A percentile compares a stretch with the other conserved stretches of the same genome.
Conservation (phyloP, 1,284 basidiomycete species). For the Bjerkandera adusta region DNA sequence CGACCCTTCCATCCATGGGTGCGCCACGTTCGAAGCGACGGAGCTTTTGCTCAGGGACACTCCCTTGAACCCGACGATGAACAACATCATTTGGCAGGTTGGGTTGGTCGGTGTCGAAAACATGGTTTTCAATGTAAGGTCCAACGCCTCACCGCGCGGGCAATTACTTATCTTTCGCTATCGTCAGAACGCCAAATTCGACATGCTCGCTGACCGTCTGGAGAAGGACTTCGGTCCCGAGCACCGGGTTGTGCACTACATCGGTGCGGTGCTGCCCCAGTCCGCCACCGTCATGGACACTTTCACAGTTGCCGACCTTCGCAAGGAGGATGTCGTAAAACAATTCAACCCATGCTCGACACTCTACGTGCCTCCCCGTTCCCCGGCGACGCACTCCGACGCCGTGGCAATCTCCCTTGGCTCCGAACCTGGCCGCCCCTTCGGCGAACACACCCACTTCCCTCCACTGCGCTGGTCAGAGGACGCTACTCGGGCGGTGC, state of each 20-base stretch:
- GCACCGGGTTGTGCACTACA: slow-evolving; percentile 1
- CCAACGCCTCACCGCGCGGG: too few relatives aligned
- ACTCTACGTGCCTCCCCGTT: neutral
- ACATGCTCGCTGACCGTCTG: neutral
- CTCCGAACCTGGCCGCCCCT: too few relatives aligned
- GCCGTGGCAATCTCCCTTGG: neutral
- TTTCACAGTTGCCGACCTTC: neutral
- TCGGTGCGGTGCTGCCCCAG: neutral
- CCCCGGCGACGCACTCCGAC: neutral
- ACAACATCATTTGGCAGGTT: slow-evolving; percentile 4
- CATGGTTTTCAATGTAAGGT: neutral
- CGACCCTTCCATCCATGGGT: neutral
- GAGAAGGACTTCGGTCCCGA: slow-evolving; percentile 4
- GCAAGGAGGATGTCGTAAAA: neutral
- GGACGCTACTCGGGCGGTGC: neutral
- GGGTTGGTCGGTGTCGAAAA: neutral
- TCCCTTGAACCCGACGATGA: neutral
- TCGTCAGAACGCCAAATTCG: neutral
- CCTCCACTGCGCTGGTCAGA: neutral
- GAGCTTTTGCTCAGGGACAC: neutral
- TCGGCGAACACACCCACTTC: neutral
- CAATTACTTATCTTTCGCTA: too few relatives aligned
- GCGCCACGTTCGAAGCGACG: slow-evolving; percentile 1
- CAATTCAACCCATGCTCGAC: slow-evolving; percentile 2
- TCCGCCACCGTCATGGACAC: neutral